Conservation (phyloP, 192 early-diverging fungal genomes). For the Gigaspora rosea region DNA sequence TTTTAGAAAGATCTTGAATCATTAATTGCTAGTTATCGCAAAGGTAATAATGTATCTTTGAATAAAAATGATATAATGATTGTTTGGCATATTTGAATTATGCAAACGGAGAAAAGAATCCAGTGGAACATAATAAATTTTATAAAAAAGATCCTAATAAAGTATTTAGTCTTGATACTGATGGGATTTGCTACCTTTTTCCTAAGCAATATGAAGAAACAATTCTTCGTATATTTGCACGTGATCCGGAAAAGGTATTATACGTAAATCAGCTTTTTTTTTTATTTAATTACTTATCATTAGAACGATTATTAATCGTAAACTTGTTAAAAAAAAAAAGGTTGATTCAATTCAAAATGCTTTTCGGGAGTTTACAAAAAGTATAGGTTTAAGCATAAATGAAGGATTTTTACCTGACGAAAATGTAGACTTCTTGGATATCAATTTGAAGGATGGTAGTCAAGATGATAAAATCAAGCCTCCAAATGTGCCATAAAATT, state of each 20-base stretch:
- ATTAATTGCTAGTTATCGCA: constrained; percentile 41
- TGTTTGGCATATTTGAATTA: constrained; percentile 74
- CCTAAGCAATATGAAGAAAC: constrained; percentile 72
- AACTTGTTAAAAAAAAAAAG: neutral
- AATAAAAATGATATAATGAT: constrained; percentile 73
- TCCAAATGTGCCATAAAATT: no score
- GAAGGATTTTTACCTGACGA: no score
- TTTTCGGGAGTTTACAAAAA: neutral
- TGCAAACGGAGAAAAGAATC: constrained; percentile 82
- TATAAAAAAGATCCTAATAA: constrained; percentile 47
- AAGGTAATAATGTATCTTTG: constrained; percentile 56
- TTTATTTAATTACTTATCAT: neutral
- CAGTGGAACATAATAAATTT: constrained; percentile 82
- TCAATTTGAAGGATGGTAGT: no score
- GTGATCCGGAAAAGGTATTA: constrained; percentile 55
- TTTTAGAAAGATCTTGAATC: constrained; percentile 63
- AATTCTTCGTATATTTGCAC: constrained; percentile 64
- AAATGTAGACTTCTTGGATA: no score
- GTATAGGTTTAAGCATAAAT: neutral
- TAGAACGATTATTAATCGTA: neutral
- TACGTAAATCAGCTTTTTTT: neutral
- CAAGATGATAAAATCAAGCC: no score
- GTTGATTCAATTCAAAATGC: neutral
- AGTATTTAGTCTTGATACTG: constrained; percentile 67
- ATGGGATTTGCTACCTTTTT: constrained; percentile 70